A percentile compares a stretch with the other conserved stretches of the same genome.
These are phyloP conservation scores for Phaeophleospora eucalypticola DNA, from an alignment of 2,329 filamentous ascomycete species.

Conservation along the genomic window DNA sequence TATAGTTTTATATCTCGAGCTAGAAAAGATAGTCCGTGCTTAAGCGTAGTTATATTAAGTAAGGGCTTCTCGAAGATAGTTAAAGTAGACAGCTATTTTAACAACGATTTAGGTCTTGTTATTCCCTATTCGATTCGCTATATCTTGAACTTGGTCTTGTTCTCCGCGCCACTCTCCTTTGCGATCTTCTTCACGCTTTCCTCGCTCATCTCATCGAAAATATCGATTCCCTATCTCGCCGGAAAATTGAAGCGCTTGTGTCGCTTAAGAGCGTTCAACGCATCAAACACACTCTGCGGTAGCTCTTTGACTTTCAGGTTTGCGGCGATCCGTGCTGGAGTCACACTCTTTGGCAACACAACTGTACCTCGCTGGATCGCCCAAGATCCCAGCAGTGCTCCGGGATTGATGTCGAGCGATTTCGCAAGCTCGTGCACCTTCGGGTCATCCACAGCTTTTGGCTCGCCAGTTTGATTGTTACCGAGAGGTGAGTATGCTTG, in stretches of 20 bases:
- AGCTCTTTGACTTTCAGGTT: slow-evolving; percentile 31
- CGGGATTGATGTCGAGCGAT: slow-evolving; percentile 12
- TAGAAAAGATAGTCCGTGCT: too few species aligned
- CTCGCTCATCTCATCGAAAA: slow-evolving; percentile 43
- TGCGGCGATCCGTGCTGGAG: slow-evolving; percentile 21
- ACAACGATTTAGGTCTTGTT: too few species aligned
- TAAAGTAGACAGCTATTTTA: too few species aligned
- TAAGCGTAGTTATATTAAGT: too few species aligned
- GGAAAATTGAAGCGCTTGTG: slow-evolving; percentile 45
- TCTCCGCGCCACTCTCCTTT: slow-evolving; percentile 34
- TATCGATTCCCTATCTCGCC: slow-evolving; percentile 42
- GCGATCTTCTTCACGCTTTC: slow-evolving; percentile 35
- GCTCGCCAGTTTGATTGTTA: slow-evolving; percentile 36
- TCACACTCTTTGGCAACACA: slow-evolving; percentile 22
- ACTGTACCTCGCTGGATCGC: slow-evolving; percentile 18
- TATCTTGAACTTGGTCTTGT: slow-evolving; percentile 32
- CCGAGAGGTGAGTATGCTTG: slow-evolving; percentile 22
- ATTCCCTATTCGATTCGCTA: too few species aligned
- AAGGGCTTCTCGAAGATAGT: too few species aligned
- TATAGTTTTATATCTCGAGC: too few species aligned
- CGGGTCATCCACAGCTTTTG: slow-evolving; percentile 18
- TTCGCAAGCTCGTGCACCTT: slow-evolving; percentile 19
- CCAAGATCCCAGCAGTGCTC: slow-evolving; percentile 17
- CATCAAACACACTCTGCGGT: slow-evolving; percentile 34
- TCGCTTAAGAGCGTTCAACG: slow-evolving; percentile 39